Conservation (phyloP, 179 eudicot species). For the Beta corolliflora region DNA sequence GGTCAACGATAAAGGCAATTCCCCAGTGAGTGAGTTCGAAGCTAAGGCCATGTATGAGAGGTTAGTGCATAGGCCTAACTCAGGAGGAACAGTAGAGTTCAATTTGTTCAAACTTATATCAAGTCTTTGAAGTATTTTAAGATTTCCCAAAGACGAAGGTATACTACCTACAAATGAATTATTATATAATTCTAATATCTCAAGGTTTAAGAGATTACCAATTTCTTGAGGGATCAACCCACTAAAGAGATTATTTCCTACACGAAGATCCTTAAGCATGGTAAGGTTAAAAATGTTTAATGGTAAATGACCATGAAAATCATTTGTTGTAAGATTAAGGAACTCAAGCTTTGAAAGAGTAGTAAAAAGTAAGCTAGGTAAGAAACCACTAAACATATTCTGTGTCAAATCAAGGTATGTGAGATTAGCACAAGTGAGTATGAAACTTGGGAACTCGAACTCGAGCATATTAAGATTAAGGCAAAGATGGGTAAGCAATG, state of each 20-base stretch:
- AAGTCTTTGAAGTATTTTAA: constrained; percentile 45
- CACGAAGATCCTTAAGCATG: constrained; percentile 21
- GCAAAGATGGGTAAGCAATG: constrained; percentile 35
- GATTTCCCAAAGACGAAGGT: constrained; percentile 55
- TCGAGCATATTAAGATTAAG: constrained; percentile 22
- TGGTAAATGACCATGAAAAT: constrained; percentile 18
- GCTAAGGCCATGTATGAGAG: constrained; percentile 54
- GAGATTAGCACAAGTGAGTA: constrained; percentile 28
- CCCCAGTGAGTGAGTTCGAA: constrained; percentile 47
- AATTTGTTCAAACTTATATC: constrained; percentile 41
- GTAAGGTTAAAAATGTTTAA: constrained; percentile 7
- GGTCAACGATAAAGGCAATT: constrained; percentile 55
- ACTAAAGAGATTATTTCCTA: constrained; percentile 23
- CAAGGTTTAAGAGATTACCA: constrained; percentile 22
- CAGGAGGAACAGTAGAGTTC: constrained; percentile 61
- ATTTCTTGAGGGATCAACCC: constrained; percentile 40
- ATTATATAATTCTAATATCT: constrained; percentile 10
- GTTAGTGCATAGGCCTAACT: constrained; percentile 58
- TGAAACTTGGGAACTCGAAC: constrained; percentile 43
- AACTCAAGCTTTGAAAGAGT: constrained; percentile 23
- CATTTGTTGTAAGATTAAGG: constrained; percentile 20
- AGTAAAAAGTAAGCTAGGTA: constrained; percentile 14
- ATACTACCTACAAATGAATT: constrained; percentile 25
- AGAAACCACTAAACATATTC: constrained; percentile 23
- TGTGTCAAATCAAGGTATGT: constrained; percentile 51